Evolutionary conservation across 108 stramenopile species (phyloP).

Genomic region (Aurantiochytrium sp.): DNA sequence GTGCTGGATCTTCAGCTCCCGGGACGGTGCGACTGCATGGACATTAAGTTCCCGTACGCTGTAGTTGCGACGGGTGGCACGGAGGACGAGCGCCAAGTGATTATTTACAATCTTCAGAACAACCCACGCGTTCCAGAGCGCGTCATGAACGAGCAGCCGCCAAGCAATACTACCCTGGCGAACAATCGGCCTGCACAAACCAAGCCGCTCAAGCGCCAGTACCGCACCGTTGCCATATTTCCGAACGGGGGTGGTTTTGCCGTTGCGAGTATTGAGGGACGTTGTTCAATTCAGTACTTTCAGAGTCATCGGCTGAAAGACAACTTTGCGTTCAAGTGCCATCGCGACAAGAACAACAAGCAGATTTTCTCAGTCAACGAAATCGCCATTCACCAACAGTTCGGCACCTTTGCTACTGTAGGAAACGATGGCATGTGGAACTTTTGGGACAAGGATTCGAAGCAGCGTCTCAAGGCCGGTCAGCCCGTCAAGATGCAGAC

Average conservation of each 20-base stretch:
- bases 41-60: slow-evolving; percentile 64
- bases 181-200: neutral
- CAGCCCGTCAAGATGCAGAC: slow-evolving; percentile 45
- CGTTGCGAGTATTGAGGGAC: slow-evolving; percentile 46
- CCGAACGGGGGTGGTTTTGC: slow-evolving; percentile 36
- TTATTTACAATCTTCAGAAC: slow-evolving; percentile 63
- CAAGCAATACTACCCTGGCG: no score
- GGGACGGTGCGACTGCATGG: slow-evolving; percentile 74
- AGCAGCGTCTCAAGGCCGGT: slow-evolving; percentile 50
- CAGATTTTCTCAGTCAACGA: slow-evolving; percentile 46
- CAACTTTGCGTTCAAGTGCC: slow-evolving; percentile 52
- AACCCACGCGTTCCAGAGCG: slow-evolving; percentile 53
- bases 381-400: slow-evolving; percentile 40
- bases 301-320: slow-evolving; percentile 14
- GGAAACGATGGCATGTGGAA: slow-evolving; percentile 45
- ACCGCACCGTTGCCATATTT: slow-evolving; percentile 70
- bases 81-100: slow-evolving; percentile 49
- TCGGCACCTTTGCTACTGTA: slow-evolving; percentile 46
- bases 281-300: slow-evolving; percentile 53
- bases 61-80: slow-evolving; percentile 69
- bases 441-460: slow-evolving; percentile 54
- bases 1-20: slow-evolving; percentile 63
- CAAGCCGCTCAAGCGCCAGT: slow-evolving; percentile 72
- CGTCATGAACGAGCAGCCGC: slow-evolving; percentile 53
- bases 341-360: slow-evolving; percentile 33